Conservation (phyloP, 441 rosid genomes). For the Mallotus japonicus region DNA sequence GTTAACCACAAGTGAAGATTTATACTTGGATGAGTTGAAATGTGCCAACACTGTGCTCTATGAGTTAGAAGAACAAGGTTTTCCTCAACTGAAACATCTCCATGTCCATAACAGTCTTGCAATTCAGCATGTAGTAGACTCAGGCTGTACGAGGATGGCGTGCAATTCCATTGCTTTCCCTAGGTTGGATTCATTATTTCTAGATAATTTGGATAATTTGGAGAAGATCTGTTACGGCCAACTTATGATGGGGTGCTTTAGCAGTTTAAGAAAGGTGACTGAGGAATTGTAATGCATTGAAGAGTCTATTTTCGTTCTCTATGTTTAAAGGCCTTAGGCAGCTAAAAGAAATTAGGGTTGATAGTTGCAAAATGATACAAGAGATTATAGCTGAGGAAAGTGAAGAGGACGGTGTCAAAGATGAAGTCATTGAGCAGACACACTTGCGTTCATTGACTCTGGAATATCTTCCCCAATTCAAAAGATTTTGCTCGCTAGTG, state of each 20-base stretch:
- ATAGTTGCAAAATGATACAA: conserved; percentile 1
- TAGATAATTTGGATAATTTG: conserved; percentile 1
- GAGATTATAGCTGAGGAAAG: conserved; percentile 8
- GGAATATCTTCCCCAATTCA: background rate
- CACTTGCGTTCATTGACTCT: background rate
- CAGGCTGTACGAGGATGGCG: background rate
- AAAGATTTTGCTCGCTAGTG: background rate
- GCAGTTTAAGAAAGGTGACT: conserved; percentile 15
- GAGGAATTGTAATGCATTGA: conserved; percentile 6
- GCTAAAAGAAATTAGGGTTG: conserved; percentile 15
- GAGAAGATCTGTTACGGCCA: conserved; percentile 1
- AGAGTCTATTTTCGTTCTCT: conserved; percentile 20
- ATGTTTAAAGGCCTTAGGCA: conserved; percentile 6
- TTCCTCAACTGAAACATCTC: conserved; percentile 21
- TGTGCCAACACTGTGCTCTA: conserved; percentile 6
- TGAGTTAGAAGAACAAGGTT: conserved; percentile 18
- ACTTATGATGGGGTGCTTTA: background rate
- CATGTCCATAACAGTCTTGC: conserved; percentile 6
- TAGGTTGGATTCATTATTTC: conserved; percentile 6
- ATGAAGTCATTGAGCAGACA: background rate
- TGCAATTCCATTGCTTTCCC: background rate
- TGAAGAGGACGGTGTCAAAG: background rate
- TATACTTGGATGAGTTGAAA: conserved; percentile 6
- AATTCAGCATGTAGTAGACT: conserved; percentile 7
- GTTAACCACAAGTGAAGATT: conserved; percentile 13